These are phyloP conservation scores for Metroxylon sagu DNA, from an alignment of 176 grass and related monocot genomes.

Conservation along the genomic window DNA sequence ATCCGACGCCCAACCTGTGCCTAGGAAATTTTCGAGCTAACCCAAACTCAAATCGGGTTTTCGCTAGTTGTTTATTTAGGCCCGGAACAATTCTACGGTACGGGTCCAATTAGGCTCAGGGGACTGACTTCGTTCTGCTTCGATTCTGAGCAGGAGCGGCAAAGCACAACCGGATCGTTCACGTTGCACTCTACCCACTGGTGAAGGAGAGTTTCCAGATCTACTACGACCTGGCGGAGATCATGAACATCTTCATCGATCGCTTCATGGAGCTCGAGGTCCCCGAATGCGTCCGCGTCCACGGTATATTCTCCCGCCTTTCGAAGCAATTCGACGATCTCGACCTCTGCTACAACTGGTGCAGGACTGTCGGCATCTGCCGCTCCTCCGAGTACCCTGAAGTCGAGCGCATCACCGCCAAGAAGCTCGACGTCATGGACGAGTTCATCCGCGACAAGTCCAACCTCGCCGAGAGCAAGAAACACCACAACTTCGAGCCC, in stretches of 20 bases:
- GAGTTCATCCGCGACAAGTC: constrained; percentile 64
- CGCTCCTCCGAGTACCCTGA: constrained; percentile 66
- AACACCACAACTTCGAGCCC: not conserved
- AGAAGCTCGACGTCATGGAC: constrained; percentile 81
- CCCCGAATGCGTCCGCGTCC: constrained; percentile 42
- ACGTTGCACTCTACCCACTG: constrained; percentile 48
- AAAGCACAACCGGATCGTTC: constrained; percentile 58
- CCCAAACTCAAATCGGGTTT: no score
- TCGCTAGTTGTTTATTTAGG: no score
- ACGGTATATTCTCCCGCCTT: constrained; percentile 41
- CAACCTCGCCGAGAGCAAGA: not conserved
- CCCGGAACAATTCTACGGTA: no score
- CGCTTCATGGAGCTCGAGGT: constrained; percentile 53
- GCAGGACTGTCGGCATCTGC: constrained; percentile 42
- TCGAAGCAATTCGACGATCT: constrained; percentile 68
- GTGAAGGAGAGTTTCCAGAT: constrained; percentile 88
- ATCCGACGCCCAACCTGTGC: no score
- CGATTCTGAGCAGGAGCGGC: constrained; percentile 40
- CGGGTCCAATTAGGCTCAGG: not conserved
- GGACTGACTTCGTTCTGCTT: not conserved
- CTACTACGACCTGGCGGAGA: constrained; percentile 59
- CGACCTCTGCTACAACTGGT: constrained; percentile 55
- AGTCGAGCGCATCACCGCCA: constrained; percentile 54
- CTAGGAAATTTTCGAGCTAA: no score
- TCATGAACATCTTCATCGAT: constrained; percentile 50